Evolutionary conservation across 1,284 basidiomycete genomes (phyloP), one percentile per base, ranked within the genome.

Genomic region (Pholiota adiposa): DNA sequence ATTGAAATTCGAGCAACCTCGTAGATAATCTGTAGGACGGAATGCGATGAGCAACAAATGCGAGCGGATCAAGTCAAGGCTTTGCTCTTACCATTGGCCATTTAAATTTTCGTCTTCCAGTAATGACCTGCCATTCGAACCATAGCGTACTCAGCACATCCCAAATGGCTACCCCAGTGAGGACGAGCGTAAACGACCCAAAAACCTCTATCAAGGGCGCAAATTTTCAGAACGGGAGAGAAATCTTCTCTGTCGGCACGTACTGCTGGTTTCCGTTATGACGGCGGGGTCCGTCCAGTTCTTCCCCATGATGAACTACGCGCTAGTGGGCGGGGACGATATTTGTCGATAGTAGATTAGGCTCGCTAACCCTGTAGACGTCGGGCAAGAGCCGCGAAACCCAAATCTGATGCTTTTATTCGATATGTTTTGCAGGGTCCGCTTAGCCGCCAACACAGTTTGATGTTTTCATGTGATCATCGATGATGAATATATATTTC

Each of bases 111-210:
- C 73, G 59, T 48, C 68, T 72, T 7, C 72, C 63, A 5, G 64
- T 62, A 16, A 73, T 60, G 33, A 75, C 68, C 25, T 72, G 73
- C 51, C 72, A 56, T 54, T 75, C 72, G 52, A 75, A 75, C 51
- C 62, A 63, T 16, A 72, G 19, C 4, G 69, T 72, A 27, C 67
- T 69, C 21, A 72, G 33, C n/a, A 73, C 65, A 52, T 75, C 69
- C 72, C 73, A 75, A 8, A 66, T 60, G 2, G 71, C 71, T 8
- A 75, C 60, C n/a, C 73, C 72, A 51, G 63, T 65, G 31, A 73
- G 67, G 11, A 70, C 68, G 18, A 74, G 55, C 16, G 65, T 62
- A 54, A 73, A 74, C 2, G 72, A 70, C 18, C 55, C 72, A 61
- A 67, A 73, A 21, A 74, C n/a, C n/a, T n/a, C n/a, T n/a, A n/a